Evolutionary conservation across 345 rosid genomes (phyloP).

Genomic region (Heritiera fomes): DNA sequence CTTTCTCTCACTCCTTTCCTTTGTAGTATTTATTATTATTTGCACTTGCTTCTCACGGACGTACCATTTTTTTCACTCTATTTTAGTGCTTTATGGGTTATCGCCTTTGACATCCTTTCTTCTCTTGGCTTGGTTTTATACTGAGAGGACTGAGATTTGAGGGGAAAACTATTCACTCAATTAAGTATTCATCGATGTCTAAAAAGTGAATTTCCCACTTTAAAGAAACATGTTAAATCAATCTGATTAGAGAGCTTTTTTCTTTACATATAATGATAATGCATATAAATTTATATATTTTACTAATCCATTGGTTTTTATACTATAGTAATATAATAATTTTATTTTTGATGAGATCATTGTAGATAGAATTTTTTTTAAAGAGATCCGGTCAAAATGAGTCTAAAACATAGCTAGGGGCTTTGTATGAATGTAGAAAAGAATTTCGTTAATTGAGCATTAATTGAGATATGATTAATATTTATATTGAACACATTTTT

Average conservation of each 20-base stretch:
- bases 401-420: neutral
- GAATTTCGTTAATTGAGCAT: no score
- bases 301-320: neutral
- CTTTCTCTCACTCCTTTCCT: neutral
- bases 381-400: neutral
- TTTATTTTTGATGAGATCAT: neutral
- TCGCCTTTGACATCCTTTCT: slow-evolving; percentile 13
- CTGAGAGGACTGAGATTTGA: neutral
- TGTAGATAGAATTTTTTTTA: neutral
- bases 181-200: slow-evolving; percentile 5
- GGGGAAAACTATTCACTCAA: neutral
- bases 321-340: neutral
- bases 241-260: no score
- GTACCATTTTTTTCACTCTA: slow-evolving; percentile 15
- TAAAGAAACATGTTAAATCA: neutral
- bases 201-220: neutral
- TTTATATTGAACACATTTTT: no score
- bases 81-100: slow-evolving; percentile 20
- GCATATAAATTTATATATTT: neutral
- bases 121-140: neutral
- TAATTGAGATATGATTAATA: no score
- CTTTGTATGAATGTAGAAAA: no score
- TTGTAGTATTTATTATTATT: slow-evolving; percentile 11
- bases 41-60: slow-evolving; percentile 33
- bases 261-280: no score